These are phyloP conservation scores for Gossypium davidsonii DNA, from an alignment of 441 rosid genomes.

Conservation along the genomic window DNA sequence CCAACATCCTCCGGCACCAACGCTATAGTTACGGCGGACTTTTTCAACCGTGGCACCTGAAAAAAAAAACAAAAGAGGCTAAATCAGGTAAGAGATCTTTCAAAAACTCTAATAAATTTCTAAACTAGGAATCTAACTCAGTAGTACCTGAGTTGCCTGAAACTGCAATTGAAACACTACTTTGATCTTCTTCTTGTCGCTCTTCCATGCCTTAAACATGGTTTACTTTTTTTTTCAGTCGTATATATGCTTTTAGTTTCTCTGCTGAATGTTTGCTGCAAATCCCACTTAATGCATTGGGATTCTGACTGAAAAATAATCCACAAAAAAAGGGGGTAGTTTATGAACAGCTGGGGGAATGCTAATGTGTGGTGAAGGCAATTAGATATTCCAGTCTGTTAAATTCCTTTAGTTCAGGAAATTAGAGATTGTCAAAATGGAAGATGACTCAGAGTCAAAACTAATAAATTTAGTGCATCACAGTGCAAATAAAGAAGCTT, in stretches of 20 bases:
- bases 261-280: constrained; percentile 27
- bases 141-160: constrained; percentile 85
- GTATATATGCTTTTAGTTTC: constrained; percentile 14
- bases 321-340: background rate
- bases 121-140: constrained; percentile 8
- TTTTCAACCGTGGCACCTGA: constrained; percentile 64
- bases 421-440: background rate
- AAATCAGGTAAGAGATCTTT: constrained; percentile 31
- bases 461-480: constrained; percentile 14
- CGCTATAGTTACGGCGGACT: constrained; percentile 51
- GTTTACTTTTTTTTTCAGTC: constrained; percentile 9
- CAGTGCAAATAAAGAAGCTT: constrained; percentile 22
- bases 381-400: constrained; percentile 33
- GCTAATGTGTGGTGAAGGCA: constrained; percentile 13
- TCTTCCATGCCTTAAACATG: constrained; percentile 95
- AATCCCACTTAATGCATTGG: constrained; percentile 18
- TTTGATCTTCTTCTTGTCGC: constrained; percentile 85
- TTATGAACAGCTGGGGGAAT: constrained; percentile 17
- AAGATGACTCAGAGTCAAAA: constrained; percentile 22
- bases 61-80: constrained; percentile 13
- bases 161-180: constrained; percentile 82
- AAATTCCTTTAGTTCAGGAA: constrained; percentile 20
- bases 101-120: background rate
- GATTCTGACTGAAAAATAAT: constrained; percentile 15
- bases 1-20: constrained; percentile 68